phyloP scores from a whole-genome alignment of 371 early-diverging fungal species.

The Saksenaea vasiformis region DNA sequence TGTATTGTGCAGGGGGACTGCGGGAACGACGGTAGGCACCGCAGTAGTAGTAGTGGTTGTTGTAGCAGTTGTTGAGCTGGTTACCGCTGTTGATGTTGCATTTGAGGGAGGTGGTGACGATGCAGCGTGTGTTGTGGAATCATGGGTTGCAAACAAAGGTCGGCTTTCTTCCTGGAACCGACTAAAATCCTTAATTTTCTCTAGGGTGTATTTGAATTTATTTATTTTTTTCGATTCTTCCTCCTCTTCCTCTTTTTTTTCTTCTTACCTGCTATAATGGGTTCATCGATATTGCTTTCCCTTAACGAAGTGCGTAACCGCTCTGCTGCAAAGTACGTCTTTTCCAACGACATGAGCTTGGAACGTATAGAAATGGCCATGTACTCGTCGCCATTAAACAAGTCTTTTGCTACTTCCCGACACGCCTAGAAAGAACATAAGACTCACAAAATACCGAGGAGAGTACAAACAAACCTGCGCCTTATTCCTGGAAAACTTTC shows the following conservation, averaged over 20 bases:
- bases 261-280: neutral
- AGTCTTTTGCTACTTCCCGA: neutral
- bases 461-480: neutral
- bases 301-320: neutral
- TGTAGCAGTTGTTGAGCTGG: no score
- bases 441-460: neutral
- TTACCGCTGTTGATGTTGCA: neutral
- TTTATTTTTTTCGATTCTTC: neutral
- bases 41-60: neutral
- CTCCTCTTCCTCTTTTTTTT: neutral
- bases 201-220: neutral
- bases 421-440: neutral
- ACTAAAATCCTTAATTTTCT: neutral
- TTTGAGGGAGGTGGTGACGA: neutral
- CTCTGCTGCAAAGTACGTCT: neutral
- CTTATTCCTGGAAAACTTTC: neutral
- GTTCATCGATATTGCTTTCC: neutral
- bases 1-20: neutral
- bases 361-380: conserved; percentile 2
- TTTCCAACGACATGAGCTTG: neutral
- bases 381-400: conserved; percentile 1
- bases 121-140: neutral
- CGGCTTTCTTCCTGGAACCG: neutral
- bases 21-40: neutral
- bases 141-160: neutral